Percentiles rank a stretch among this genome's conserved stretches.
Evolutionary conservation across 768 basidiomycete species (phyloP).

Genomic region (Lentinus brumalis): DNA sequence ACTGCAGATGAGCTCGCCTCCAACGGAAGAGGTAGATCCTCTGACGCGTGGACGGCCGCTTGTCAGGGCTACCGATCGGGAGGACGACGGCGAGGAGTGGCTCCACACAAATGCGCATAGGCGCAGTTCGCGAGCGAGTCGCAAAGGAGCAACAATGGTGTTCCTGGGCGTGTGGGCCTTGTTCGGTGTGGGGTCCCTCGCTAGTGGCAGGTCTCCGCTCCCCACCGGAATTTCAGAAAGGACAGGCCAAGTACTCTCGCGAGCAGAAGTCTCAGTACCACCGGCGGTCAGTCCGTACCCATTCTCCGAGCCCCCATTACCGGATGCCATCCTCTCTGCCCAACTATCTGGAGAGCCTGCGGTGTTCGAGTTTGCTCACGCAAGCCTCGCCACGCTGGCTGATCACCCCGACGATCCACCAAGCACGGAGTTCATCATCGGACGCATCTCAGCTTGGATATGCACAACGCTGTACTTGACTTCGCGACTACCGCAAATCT

Average conservation of each 20-base stretch:
- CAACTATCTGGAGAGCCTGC: constrained; percentile 5
- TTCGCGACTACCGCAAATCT: constrained; percentile 93
- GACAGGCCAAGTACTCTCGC: constrained; percentile 52
- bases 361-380: background rate
- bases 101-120: constrained; percentile 20
- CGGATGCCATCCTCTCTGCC: background rate
- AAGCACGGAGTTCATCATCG: constrained; percentile 65
- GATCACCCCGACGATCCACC: constrained; percentile 23
- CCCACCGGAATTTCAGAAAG: constrained; percentile 29
- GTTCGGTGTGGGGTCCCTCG: constrained; percentile 63
- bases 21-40: constrained; percentile 25
- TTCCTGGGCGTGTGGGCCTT: constrained; percentile 79
- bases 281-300: background rate
- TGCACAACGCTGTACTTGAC: constrained; percentile 94
- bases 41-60: constrained; percentile 47
- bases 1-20: constrained; percentile 33
- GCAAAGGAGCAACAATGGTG: constrained; percentile 75
- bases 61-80: constrained; percentile 35
- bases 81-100: constrained; percentile 29
- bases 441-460: constrained; percentile 91
- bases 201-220: constrained; percentile 33
- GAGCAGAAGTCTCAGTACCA: constrained; percentile 16
- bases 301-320: background rate
- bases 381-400: constrained; percentile 13
- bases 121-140: constrained; percentile 60